These are phyloP conservation scores for Fonsecaea pedrosoi DNA, from an alignment of 2,329 filamentous ascomycete genomes.

Conservation along the genomic window DNA sequence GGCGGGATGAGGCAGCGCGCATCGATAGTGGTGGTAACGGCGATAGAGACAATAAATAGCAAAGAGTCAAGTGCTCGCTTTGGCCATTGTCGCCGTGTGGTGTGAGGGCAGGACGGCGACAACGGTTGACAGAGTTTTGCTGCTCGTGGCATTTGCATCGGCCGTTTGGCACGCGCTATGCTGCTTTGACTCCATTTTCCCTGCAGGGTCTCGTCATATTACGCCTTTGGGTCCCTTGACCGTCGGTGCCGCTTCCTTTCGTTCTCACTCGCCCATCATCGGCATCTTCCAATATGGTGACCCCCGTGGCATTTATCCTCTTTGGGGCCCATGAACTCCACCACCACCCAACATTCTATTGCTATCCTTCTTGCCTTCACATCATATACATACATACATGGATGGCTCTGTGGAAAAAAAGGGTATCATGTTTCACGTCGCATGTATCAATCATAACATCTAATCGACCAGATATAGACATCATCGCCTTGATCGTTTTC, in stretches of 20 bases:
- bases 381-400: constrained; percentile 8
- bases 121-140: constrained; percentile 12
- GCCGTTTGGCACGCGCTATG: constrained; percentile 9
- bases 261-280: neutral
- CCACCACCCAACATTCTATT: neutral
- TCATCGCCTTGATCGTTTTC: constrained; percentile 38
- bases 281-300: neutral
- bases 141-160: constrained; percentile 7
- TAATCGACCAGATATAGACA: constrained; percentile 9
- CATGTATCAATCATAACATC: constrained; percentile 6
- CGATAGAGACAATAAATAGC: neutral
- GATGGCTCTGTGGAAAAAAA: neutral
- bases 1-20: neutral
- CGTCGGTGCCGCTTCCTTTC: neutral
- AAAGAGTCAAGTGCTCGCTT: neutral
- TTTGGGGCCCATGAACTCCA: neutral
- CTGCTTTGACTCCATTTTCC: neutral
- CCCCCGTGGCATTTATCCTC: neutral
- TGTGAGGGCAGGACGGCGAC: neutral
- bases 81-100: neutral
- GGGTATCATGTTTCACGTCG: constrained; percentile 21
- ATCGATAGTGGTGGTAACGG: neutral
- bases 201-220: neutral
- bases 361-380: neutral
- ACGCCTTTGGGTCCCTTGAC: neutral